Evolutionary conservation across 495 filamentous ascomycete species (phyloP), one percentile per base, ranked within the genome.

Genomic region (Tuber calosporum): DNA sequence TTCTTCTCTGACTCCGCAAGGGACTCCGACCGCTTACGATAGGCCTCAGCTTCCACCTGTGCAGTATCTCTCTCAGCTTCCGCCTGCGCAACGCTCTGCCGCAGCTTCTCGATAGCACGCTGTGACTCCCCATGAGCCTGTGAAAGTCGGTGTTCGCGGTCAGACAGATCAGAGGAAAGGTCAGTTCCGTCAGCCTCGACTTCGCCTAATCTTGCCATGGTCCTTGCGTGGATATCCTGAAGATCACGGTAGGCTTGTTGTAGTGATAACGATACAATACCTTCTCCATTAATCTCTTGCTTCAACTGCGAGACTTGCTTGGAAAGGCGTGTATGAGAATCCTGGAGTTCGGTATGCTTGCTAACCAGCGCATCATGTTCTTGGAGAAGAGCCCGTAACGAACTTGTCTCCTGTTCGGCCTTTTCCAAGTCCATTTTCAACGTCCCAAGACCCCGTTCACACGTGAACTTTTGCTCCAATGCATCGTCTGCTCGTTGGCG

Each of bases 371-470:
- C 93, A 81, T 97, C 94, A 77, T 94, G 92, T 82, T 97, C 94
- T 79, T 92, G 86, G 26, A 99, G 87, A 36, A 99, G 86, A 37
- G 83, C 87, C 37, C 93, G 89, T 41, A 99, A 84, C 38, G 91
- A 92, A 41, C 86, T 84, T 19, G 94, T 97, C 84, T 99, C 96
- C 81, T 95, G 91, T 82, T 97, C 91, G 5, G 95, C 93, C 74
- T 94, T 91, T 81, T 99, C 96, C 40, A 99, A 88, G 81, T 99
- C 95, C 91, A 97, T 97, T 83, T 97, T 97, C 75, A 99, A 84
- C 62, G 94, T 94, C 73, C 90, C 87, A 20, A 99, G 86, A 37
- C 93, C 93, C 83, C 97, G 96, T 83, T 99, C 95, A 72, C 94
- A 94, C 83, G 95, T 91, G 88, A 90, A 97, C 84, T 97, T 98